These are phyloP conservation scores for Elaeis guineensis DNA, from an alignment of 176 grass and related monocot species.

Conservation along the genomic window DNA sequence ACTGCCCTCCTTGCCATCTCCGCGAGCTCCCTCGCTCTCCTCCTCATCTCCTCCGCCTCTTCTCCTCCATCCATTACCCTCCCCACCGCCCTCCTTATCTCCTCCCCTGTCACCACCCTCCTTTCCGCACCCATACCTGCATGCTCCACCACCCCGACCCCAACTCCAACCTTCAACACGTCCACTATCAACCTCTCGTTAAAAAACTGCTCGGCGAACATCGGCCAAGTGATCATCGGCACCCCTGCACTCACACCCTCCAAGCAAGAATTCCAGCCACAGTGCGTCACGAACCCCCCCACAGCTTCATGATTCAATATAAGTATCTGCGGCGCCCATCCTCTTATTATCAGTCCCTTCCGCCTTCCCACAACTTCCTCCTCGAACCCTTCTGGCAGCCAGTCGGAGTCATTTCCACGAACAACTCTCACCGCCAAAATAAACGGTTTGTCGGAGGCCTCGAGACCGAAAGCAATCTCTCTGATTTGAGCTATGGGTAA, in stretches of 20 bases:
- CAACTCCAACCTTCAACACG: slow-evolving; percentile 1
- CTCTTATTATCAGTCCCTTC: slow-evolving; percentile 15
- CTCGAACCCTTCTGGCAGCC: slow-evolving; percentile 38
- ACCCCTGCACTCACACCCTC: slow-evolving; percentile 18
- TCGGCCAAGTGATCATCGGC: slow-evolving; percentile 28
- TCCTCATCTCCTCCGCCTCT: slow-evolving; percentile 6
- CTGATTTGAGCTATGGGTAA: slow-evolving; percentile 22
- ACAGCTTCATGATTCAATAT: slow-evolving; percentile 23
- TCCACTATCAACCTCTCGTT: slow-evolving; percentile 34
- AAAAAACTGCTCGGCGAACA: slow-evolving; percentile 21
- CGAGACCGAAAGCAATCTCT: slow-evolving; percentile 43
- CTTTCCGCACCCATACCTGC: background rate
- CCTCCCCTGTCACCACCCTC: background rate
- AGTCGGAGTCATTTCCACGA: slow-evolving; percentile 1
- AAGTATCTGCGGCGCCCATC: slow-evolving; percentile 32
- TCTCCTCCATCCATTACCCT: slow-evolving; percentile 1
- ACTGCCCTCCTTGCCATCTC: slow-evolving; percentile 3
- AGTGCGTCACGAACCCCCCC: slow-evolving; percentile 27
- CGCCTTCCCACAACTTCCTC: slow-evolving; percentile 16
- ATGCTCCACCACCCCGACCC: background rate
- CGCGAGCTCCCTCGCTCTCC: background rate
- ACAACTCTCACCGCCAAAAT: slow-evolving; percentile 37
- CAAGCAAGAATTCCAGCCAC: slow-evolving; percentile 32
- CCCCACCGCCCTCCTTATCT: background rate
- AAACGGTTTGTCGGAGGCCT: slow-evolving; percentile 31